Conservation (phyloP, 805 yeast species). For the Yamadazyma olivae region DNA sequence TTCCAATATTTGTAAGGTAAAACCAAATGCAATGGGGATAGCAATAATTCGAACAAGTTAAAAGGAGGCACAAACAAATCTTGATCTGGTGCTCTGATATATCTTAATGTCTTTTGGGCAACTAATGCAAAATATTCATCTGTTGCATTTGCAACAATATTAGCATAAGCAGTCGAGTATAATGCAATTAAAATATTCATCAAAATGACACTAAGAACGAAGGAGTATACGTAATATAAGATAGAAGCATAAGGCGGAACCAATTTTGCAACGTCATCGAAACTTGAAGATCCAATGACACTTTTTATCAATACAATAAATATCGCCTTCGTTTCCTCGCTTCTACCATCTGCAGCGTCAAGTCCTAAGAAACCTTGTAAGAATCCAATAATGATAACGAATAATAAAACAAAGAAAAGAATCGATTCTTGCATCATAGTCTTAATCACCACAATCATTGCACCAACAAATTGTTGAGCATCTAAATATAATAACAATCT, state of each 20-base stretch:
- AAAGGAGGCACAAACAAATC: conserved; percentile 84
- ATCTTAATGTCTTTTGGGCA: conserved; percentile 79
- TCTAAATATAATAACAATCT: conserved; percentile 74
- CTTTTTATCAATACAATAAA: conserved; percentile 66
- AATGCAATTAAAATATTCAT: conserved; percentile 83
- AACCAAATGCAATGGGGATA: conserved; percentile 29
- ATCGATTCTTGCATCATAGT: conserved; percentile 85
- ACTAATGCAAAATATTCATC: conserved; percentile 83
- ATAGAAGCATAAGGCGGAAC: conserved; percentile 86
- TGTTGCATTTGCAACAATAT: conserved; percentile 76
- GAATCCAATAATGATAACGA: conserved; percentile 73
- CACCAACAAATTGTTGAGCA: conserved; percentile 79
- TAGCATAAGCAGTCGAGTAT: conserved; percentile 79
- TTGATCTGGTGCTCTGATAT: conserved; percentile 85
- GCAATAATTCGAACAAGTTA: conserved; percentile 61
- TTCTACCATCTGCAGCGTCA: conserved; percentile 82
- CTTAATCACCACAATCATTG: conserved; percentile 81
- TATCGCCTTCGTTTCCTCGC: conserved; percentile 68
- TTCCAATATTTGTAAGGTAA: conserved; percentile 33
- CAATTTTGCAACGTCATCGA: conserved; percentile 63
- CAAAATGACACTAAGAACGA: conserved; percentile 69
- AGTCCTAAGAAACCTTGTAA: conserved; percentile 84
- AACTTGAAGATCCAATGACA: conserved; percentile 71
- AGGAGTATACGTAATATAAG: conserved; percentile 73
- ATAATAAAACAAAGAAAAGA: conserved; percentile 73